phyloP scores from a whole-genome alignment of 2,329 filamentous ascomycete genomes.

The Aspergillus oerlinghausenensis region DNA sequence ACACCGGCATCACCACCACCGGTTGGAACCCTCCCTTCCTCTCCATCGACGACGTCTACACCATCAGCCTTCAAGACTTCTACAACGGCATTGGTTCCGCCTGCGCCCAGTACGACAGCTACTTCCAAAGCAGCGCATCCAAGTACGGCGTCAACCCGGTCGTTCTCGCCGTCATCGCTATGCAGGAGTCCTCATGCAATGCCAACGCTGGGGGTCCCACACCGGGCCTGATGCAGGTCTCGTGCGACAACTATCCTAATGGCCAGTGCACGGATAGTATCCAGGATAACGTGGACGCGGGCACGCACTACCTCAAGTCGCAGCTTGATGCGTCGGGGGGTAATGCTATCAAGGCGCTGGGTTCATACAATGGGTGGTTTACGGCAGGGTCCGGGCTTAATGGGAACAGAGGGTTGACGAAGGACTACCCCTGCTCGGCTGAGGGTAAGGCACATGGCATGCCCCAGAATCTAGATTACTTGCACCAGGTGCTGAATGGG shows the following conservation, averaged over 20 bases:
- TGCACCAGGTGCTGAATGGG: background rate
- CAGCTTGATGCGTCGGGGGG: background rate
- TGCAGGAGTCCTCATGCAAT: background rate
- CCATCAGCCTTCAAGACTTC: constrained; percentile 13
- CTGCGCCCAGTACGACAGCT: constrained; percentile 28
- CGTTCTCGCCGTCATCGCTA: constrained; percentile 23
- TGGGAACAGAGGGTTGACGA: background rate
- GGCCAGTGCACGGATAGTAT: background rate
- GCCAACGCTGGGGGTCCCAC: background rate
- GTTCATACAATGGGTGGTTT: background rate
- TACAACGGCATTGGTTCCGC: constrained; percentile 13
- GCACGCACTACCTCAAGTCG: background rate
- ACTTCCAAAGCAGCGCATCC: constrained; percentile 28
- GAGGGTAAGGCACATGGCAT: background rate
- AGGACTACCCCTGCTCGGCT: background rate
- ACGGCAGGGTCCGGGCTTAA: background rate
- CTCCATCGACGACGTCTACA: constrained; percentile 13
- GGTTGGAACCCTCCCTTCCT: constrained; percentile 36
- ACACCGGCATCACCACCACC: background rate
- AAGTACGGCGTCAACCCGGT: constrained; percentile 32
- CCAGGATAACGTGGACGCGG: background rate
- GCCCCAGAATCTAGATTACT: background rate
- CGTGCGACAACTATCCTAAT: background rate
- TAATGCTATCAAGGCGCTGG: background rate
- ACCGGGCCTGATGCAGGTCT: background rate